Evolutionary conservation across 179 eudicot genomes (phyloP).

Genomic region (Carnegiea gigantea): DNA sequence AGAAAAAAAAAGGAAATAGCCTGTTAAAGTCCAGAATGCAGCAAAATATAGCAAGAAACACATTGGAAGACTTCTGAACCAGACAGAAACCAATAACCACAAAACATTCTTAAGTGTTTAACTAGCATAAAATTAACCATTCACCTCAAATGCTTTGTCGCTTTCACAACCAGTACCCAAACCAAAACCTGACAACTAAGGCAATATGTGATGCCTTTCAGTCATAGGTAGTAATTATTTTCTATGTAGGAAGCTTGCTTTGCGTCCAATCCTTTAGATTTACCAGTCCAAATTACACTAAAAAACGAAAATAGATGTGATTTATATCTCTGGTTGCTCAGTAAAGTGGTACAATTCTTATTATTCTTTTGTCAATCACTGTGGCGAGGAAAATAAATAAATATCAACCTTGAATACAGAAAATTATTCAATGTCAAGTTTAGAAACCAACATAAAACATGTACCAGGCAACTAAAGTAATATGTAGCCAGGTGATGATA

Average conservation of each 20-base stretch:
- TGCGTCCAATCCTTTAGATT: not conserved
- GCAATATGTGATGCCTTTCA: not conserved
- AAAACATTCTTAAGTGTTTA: not conserved
- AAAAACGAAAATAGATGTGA: not conserved
- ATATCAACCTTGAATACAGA: not conserved
- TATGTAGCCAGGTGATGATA: no score
- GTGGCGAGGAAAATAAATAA: not conserved
- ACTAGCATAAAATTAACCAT: not conserved
- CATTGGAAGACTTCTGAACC: not conserved
- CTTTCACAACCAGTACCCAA: constrained; percentile 1
- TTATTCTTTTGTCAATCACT: no score
- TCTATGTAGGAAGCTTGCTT: not conserved
- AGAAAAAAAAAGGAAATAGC: constrained; percentile 15
- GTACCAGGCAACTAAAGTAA: no score
- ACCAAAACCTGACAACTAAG: not conserved
- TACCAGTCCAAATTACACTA: not conserved
- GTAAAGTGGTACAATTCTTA: not conserved
- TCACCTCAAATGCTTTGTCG: not conserved
- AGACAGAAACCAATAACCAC: not conserved
- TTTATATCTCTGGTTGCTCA: not conserved
- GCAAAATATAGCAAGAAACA: not conserved
- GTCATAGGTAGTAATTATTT: not conserved
- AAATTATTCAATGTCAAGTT: not conserved
- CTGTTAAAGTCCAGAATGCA: not conserved
- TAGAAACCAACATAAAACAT: no score